Evolutionary conservation across 805 yeast species (phyloP), one percentile per base, ranked within the genome.

Genomic region (Candida orba): DNA sequence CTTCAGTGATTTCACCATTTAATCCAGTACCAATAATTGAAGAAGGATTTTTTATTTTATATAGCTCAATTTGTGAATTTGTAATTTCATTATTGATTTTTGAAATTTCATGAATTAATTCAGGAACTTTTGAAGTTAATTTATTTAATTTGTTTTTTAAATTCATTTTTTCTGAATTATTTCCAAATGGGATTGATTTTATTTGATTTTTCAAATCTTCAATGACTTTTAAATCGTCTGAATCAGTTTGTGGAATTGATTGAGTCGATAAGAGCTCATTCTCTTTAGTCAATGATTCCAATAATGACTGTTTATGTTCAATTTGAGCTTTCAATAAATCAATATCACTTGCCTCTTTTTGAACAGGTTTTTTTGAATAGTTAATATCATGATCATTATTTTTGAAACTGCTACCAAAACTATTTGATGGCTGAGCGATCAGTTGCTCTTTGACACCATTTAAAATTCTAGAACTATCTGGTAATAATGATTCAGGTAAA

Each of bases 401-500:
- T 56, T 84, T 86, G 68, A 76, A 84, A 42, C 77, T 71, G 2
- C 83, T 48, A n/a, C 62, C 49, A 59, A 56, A 60, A 43, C 46
- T 51, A 34, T 49, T 47, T 1, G 52, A 30, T 17, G 51, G 43
- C 30, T 40, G 41, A n/a, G 36, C 32, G 15, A 52, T 67, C 48
- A 68, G 41, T 44, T 62, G 63, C 43, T 79, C 75, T 63, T 90
- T 91, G 61, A 89, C 77, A 41, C 79, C 76, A 54, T 84, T 82
- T 47, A 93, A 66, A 46, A 84, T 72, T 54, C 80, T 78, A 33
- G 84, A 75, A 8, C 95, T 84, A 3, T 95, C 95, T 8, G 99
- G 98, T 27, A 89, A 68, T 50, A 91, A 74, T 58, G 89, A 95
- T 3, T 95, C 88, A 3, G 98, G 98, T 42, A 91, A 72, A 43